Conservation (phyloP, 352 stramenopile genomes). For the Aphanomyces astaci region DNA sequence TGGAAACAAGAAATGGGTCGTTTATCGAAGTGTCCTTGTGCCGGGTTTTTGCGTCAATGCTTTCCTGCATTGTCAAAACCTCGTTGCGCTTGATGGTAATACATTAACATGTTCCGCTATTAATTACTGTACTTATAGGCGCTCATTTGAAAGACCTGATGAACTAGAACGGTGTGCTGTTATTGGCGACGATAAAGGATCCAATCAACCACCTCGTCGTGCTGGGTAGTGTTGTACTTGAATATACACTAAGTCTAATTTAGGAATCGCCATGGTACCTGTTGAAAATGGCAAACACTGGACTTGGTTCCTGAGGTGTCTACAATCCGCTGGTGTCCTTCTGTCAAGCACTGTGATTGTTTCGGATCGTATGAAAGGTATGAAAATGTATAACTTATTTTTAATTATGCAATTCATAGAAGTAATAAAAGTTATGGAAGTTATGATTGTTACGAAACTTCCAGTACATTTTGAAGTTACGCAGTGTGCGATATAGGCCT, state of each 20-base stretch:
- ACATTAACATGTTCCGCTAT: background rate
- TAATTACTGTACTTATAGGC: background rate
- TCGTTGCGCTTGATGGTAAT: background rate
- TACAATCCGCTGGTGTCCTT: background rate
- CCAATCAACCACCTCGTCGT: background rate
- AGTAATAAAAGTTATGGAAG: background rate
- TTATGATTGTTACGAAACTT: background rate
- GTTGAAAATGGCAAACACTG: background rate
- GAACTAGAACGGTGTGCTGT: background rate
- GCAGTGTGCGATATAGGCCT: background rate
- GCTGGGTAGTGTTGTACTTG: background rate
- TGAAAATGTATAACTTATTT: background rate
- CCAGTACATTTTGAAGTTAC: background rate
- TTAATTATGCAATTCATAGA: background rate
- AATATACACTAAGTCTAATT: background rate
- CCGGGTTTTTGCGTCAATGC: background rate
- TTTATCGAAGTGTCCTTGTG: background rate
- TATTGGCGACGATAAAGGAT: background rate
- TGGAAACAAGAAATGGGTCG: background rate
- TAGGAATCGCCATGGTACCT: background rate
- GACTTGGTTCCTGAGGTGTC: too few species aligned
- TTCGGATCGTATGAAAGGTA: background rate
- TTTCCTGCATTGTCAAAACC: background rate
- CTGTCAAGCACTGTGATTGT: background rate
- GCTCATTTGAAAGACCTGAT: too few species aligned